Base-by-base conservation (phyloP, 768 basidiomycete genomes). In the Mycena vitilis region DNA sequence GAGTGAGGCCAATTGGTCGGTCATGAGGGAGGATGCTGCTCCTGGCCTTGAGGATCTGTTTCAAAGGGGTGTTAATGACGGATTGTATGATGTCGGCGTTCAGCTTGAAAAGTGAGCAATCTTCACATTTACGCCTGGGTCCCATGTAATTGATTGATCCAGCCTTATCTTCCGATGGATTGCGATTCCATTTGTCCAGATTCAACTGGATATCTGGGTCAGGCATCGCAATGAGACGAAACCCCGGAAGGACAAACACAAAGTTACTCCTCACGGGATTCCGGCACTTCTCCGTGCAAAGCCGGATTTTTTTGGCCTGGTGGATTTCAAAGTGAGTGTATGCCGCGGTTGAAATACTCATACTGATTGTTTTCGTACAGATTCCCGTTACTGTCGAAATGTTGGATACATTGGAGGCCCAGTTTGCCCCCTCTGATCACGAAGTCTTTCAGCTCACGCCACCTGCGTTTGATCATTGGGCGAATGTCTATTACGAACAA, bases 181-280 rank as follows among this genome's bases (percentile, higher is more conserved):
- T 10, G 75, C 75, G 8, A 75, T 81, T 52, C 80, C 81, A 0
- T 82, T 77, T 77, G 44, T 83, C 45, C 82, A 83, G 58, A 20
- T 52, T 11, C 76, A 83, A 63, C 65, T 84, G 6, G 76, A 83
- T 71, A 45, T 63, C 4, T 83, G 74, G 74, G 63, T 75, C 6
- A 5, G 30, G n/a, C 53, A 65, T 5, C 65, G 61, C 23, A 81
- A 81, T 56, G 20, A 20, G 15, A 77, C 73, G 0, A 44, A 53
- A 12, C 70, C 68, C 1, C 73, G 79, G 5, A 45, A 51, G 0
- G 68, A 80, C 59, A 73, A 71, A 36, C 67, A 81, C 44, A 84
- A 83, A 53, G 49, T 79, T 10, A 67, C 82, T 8, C 83, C 83
- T 7, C 78, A 81, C 60, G 81, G 81, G 0, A 71, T 78, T 25